These are phyloP conservation scores for Botrytis galanthina DNA, from an alignment of 2,329 filamentous ascomycete species.

Conservation along the genomic window DNA sequence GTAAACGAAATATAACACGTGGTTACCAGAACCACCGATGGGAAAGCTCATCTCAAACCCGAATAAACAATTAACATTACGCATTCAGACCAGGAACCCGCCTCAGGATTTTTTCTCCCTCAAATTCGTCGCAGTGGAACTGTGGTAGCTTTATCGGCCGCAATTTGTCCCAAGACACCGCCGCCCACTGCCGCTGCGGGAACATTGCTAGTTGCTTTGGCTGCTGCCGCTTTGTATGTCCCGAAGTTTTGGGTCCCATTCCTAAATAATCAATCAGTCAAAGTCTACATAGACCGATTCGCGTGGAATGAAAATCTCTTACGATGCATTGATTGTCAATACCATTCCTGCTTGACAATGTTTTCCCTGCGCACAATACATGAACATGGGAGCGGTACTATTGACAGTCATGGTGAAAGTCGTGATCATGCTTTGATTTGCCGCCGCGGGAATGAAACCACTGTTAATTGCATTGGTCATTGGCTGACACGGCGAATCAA, in stretches of 20 bases:
- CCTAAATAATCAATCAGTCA: neutral
- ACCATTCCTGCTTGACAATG: constrained; percentile 62
- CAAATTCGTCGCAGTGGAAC: neutral
- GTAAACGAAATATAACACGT: neutral
- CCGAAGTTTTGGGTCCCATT: constrained; percentile 9
- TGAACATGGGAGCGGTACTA: constrained; percentile 69
- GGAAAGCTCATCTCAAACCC: neutral
- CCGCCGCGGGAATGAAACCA: constrained; percentile 66
- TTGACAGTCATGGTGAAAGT: constrained; percentile 67
- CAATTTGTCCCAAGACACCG: neutral
- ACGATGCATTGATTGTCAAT: constrained; percentile 44
- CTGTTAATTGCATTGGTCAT: constrained; percentile 48
- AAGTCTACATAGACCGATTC: neutral
- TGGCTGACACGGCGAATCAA: constrained; percentile 67
- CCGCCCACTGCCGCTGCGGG: neutral
- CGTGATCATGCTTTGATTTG: constrained; percentile 47
- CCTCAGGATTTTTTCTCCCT: neutral
- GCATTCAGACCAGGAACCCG: neutral
- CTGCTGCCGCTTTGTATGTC: constrained; percentile 13
- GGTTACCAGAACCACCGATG: neutral
- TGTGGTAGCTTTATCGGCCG: neutral
- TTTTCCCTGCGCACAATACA: constrained; percentile 71
- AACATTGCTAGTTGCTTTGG: neutral
- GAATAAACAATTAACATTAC: neutral
- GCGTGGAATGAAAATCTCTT: neutral